Evolutionary conservation across 2,329 filamentous ascomycete genomes (phyloP).

Genomic region (Apiospora marii): DNA sequence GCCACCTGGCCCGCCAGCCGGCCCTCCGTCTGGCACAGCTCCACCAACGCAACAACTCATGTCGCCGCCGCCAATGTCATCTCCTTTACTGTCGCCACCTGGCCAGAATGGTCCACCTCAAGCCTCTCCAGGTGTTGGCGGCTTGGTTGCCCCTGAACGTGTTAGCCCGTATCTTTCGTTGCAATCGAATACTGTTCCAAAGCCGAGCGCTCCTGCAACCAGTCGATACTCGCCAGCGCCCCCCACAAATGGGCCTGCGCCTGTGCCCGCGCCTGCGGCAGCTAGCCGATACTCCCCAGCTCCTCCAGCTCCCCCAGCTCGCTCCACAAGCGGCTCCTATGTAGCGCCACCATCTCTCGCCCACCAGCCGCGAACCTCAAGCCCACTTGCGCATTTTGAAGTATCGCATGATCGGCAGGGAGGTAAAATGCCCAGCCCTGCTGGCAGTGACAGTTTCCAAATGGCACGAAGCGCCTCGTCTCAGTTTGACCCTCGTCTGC

Average conservation of each 20-base stretch:
- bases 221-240: conserved; percentile 70
- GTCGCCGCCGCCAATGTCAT: conserved; percentile 32
- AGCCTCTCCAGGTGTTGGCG: conserved; percentile 28
- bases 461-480: conserved; percentile 61
- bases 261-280: conserved; percentile 45
- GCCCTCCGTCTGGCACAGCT: conserved; percentile 31
- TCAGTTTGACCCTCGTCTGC: conserved; percentile 61
- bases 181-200: conserved; percentile 47
- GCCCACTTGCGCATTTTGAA: conserved; percentile 71
- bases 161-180: conserved; percentile 62
- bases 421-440: conserved; percentile 38
- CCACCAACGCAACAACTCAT: conserved; percentile 34
- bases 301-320: conserved; percentile 54
- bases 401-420: conserved; percentile 52
- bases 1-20: conserved; percentile 43
- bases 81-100: conserved; percentile 30
- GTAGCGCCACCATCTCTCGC: conserved; percentile 57
- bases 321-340: conserved; percentile 51
- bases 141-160: conserved; percentile 60
- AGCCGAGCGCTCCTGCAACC: conserved; percentile 39
- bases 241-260: conserved; percentile 47
- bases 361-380: conserved; percentile 71
- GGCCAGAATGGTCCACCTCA: conserved; percentile 35
- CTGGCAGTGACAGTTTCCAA: conserved; percentile 50
- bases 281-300: conserved; percentile 64